phyloP scores from a whole-genome alignment of 2,329 filamentous ascomycete species.

The Fusarium gaditjirri region DNA sequence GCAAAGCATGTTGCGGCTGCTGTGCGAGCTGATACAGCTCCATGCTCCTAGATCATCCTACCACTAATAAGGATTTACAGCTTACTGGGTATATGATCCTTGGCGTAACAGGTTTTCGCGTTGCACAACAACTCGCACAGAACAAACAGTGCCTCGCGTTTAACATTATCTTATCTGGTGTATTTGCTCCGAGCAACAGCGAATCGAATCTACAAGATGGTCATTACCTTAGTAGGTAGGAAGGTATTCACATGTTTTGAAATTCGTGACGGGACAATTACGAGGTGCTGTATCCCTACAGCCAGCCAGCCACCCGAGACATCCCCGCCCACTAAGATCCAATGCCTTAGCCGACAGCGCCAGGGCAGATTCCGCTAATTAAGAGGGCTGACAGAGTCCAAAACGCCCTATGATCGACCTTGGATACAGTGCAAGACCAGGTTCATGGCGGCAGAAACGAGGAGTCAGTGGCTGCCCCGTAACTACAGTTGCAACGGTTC shows the following conservation, averaged over 20 bases:
- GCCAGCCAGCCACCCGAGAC: neutral
- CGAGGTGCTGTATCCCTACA: neutral
- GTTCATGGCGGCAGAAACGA: slow-evolving; percentile 1
- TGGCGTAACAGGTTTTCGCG: neutral
- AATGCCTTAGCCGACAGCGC: neutral
- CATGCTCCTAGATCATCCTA: neutral
- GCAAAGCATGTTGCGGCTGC: slow-evolving; percentile 8
- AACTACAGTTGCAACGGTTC: slow-evolving; percentile 12
- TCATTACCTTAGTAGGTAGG: neutral
- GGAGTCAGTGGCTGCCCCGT: slow-evolving; percentile 5
- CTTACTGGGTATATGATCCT: neutral
- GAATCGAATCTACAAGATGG: neutral
- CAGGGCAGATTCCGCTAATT: slow-evolving; percentile 2
- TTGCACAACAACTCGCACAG: neutral
- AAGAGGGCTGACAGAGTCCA: slow-evolving; percentile 6
- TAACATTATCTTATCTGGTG: neutral
- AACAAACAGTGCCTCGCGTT: neutral
- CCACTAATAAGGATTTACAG: neutral
- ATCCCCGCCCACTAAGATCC: neutral
- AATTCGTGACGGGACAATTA: neutral
- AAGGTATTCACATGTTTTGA: neutral
- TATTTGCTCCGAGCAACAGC: neutral
- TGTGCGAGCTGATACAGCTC: slow-evolving; percentile 15
- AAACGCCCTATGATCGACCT: slow-evolving; percentile 12
- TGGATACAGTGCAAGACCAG: neutral